Percentiles rank a stretch among this genome's conserved stretches.
Evolutionary conservation across 257 asterid species (phyloP).

Genomic region (Solanum boliviense): DNA sequence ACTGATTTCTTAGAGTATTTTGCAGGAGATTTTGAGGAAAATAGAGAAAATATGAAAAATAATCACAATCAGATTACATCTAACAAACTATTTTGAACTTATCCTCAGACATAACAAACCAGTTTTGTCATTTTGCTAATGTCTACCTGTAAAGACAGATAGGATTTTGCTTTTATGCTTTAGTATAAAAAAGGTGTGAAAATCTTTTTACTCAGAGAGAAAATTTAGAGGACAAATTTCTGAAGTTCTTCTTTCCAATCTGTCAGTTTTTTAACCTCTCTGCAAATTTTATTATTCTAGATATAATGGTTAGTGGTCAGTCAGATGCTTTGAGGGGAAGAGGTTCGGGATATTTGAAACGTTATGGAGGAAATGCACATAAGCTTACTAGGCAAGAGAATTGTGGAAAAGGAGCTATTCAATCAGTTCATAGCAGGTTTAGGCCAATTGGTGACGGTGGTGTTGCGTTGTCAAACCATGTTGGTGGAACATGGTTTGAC

Average conservation of each 20-base stretch:
- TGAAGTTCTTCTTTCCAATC: background rate
- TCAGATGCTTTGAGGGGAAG: conserved; percentile 35
- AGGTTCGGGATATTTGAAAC: conserved; percentile 3
- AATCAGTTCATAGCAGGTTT: conserved; percentile 15
- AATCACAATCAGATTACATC: background rate
- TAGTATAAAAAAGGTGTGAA: background rate
- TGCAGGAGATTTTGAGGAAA: background rate
- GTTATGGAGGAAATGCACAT: conserved; percentile 29
- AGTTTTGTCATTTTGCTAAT: background rate
- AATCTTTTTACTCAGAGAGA: background rate
- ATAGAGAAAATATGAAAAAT: background rate
- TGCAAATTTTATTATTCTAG: background rate
- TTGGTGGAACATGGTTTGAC: conserved; percentile 35
- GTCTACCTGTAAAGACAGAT: background rate
- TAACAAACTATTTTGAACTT: background rate
- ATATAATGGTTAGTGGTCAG: background rate
- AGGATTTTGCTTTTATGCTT: background rate
- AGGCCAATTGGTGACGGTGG: conserved; percentile 86
- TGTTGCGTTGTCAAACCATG: conserved; percentile 53
- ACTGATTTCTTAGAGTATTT: background rate
- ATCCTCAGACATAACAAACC: background rate
- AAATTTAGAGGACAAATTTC: background rate
- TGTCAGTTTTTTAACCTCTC: background rate
- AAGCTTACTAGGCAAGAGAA: conserved; percentile 53
- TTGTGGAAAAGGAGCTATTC: conserved; percentile 14